Base-by-base conservation (phyloP, 31 red algal genomes). In the Porphyra umbilicalis region DNA sequence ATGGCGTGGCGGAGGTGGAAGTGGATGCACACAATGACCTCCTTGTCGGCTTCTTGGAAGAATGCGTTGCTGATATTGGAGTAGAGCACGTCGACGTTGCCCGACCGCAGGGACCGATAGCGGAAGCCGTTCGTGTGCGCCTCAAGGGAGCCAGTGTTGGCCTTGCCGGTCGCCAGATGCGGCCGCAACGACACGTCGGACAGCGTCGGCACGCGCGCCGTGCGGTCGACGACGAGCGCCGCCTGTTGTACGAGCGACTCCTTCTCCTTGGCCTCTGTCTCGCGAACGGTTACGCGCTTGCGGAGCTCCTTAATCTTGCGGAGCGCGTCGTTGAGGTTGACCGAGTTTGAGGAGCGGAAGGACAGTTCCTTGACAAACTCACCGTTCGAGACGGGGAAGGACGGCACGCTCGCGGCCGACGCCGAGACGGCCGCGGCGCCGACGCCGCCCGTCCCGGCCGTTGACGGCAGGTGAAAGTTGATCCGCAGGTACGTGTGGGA, bases 261-360 rank as follows among this genome's bases (percentile, higher is more conserved):
- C 75, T 92, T 88, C 76, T 93, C 93, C 36, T 79, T 76, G 16
- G 87, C 96, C 35, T 87, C 85, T 16, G 79, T 77, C 79, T 83
- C 88, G 31, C 90, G 87, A 30, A 84, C 85, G 29, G 83, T 93
- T 36, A 94, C 86, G 4, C 96, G 92, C 80, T 95, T 95, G 30
- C 92, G 83, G 34, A 98, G 83, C 76, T 98, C 96, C 44, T 93
- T 98, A 78, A 98, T 98, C 80, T 95, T 95, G 38, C 96, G 90
- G 38, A 98, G 76, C 33, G 83, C 85, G 38, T 98, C 92, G 80
- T 82, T 95, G 38, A 98, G 82, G 83, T 95, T 95, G 35, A 80
- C 31, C 20, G 92, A 82, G 68, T 90, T 90, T 9, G 86, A 81
- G 39, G 88, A 91, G 25, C 96, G 90, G 81, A 93, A 98, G 4